Evolutionary conservation across 2,329 filamentous ascomycete genomes (phyloP), one percentile per base, ranked within the genome.

Genomic region (Fusarium pseudonygamai): DNA sequence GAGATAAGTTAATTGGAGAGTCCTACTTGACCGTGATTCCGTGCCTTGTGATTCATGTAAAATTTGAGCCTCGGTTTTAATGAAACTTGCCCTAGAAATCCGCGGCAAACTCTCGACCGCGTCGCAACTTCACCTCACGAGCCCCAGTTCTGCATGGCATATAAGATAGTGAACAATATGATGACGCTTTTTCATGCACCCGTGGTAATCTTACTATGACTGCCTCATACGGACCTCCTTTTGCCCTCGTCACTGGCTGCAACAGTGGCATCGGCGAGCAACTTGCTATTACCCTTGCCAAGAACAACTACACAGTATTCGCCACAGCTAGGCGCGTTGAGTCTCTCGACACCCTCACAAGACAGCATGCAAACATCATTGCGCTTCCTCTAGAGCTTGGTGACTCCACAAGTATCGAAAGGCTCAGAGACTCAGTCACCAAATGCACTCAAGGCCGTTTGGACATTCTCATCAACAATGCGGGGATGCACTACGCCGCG

Each of bases 121-220:
- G 13, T 20, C 7, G 20, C 7, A 3, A 13, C 14, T 55, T 28
- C 15, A 9, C 3, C 15, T n/a, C 4, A 9, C 6, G 24, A 40
- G 26, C 15, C 13, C 1, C 24, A 26, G 14, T 28, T 20, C 13
- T 55, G 6, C 3, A 13, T 28, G 24, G 7, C 4, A n/a, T n/a
- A 30, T 28, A 53, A 53, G 24, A 11, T 28, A 28, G 20, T 5
- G 2, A 18, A 5, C 13, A 10, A 34, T 11, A 7, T n/a, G 2
- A 20, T 50, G 0, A 2, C 3, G 5, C 13, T 22, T 52, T 22
- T 4, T 9, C 5, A 2, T 14, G 1, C 0, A 16, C 0, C 7
- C 24, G 13, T 9, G 0, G 2, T 2, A 13, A 32, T 7, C 2
- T 2, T 0, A 57, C 0, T 1, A 57, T 45, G 53, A 11, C n/a